A percentile compares a stretch with the other conserved stretches of the same genome.
phyloP scores from a whole-genome alignment of 129 eudicot species.

The Oenanthe sinensis region DNA sequence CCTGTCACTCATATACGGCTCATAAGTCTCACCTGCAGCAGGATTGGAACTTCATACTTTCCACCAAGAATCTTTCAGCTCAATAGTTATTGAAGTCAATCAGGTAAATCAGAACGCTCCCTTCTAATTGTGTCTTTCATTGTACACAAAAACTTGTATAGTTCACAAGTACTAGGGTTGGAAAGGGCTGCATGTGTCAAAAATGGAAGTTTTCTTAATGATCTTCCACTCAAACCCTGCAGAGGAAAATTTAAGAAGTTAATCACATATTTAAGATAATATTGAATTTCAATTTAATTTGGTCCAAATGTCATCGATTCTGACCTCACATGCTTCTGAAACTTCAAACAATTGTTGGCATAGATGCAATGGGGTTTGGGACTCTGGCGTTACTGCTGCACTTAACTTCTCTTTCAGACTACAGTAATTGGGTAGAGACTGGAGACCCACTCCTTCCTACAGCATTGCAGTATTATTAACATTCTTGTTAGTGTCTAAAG shows the following conservation, averaged over 20 bases:
- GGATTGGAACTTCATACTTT: not conserved
- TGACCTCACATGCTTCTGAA: conserved; percentile 92
- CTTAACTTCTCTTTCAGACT: conserved; percentile 52
- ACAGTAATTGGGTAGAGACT: conserved; percentile 50
- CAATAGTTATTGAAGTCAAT: conserved; percentile 20
- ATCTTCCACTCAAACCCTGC: conserved; percentile 97
- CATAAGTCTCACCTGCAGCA: not conserved
- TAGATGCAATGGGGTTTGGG: conserved; percentile 29
- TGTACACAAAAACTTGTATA: conserved; percentile 53
- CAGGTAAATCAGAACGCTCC: conserved; percentile 76
- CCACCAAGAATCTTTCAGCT: not conserved
- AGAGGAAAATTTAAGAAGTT: conserved; percentile 15
- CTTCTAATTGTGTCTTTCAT: conserved; percentile 61
- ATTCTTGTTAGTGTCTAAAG: not conserved
- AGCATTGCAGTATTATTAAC: not conserved
- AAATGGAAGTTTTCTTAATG: conserved; percentile 89
- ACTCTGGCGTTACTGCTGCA: conserved; percentile 26
- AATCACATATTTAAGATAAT: conserved; percentile 8
- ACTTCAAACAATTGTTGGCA: conserved; percentile 58
- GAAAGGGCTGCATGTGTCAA: conserved; percentile 79
- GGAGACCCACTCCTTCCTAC: conserved; percentile 30
- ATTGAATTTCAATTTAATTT: not conserved
- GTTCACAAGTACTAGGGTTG: conserved; percentile 49
- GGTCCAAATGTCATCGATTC: not conserved
- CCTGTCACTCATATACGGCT: not conserved